Percentiles rank a stretch among this genome's conserved stretches.
These are phyloP conservation scores for Scedosporium minutisporum DNA, from an alignment of 2,329 filamentous ascomycete genomes.

Conservation along the genomic window DNA sequence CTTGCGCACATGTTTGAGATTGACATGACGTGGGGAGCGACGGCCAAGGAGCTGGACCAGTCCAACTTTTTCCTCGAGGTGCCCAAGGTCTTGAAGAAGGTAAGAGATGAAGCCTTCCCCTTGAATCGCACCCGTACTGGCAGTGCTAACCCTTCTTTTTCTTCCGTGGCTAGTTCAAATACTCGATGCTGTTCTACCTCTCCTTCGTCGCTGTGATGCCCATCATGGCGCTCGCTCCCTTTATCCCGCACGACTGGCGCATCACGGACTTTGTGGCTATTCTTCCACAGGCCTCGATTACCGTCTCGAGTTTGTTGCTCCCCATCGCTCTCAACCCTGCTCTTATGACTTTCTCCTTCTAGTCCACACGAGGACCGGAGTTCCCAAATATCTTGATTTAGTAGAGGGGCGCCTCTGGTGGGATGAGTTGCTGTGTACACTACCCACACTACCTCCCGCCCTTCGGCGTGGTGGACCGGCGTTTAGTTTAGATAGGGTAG, in stretches of 20 bases:
- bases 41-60: constrained; percentile 71
- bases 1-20: constrained; percentile 77
- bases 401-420: not conserved
- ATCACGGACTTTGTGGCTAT: constrained; percentile 68
- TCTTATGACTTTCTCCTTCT: constrained; percentile 64
- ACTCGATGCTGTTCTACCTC: constrained; percentile 53
- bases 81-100: constrained; percentile 66
- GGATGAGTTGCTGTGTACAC: too few species aligned
- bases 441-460: too few species aligned
- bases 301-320: constrained; percentile 58
- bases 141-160: constrained; percentile 13
- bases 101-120: constrained; percentile 19
- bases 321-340: constrained; percentile 70
- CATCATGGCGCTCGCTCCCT: constrained; percentile 51
- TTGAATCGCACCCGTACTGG: constrained; percentile 32
- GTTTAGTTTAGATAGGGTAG: too few species aligned
- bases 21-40: constrained; percentile 79
- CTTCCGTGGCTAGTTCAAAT: constrained; percentile 50
- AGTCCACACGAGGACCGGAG: constrained; percentile 32
- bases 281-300: constrained; percentile 64
- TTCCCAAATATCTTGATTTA: not conserved
- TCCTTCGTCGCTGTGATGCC: constrained; percentile 53
- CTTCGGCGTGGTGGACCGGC: too few species aligned
- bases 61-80: constrained; percentile 81
- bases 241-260: constrained; percentile 55